Conservation (phyloP, 345 rosid genomes). For the Hirschfeldia incana region DNA sequence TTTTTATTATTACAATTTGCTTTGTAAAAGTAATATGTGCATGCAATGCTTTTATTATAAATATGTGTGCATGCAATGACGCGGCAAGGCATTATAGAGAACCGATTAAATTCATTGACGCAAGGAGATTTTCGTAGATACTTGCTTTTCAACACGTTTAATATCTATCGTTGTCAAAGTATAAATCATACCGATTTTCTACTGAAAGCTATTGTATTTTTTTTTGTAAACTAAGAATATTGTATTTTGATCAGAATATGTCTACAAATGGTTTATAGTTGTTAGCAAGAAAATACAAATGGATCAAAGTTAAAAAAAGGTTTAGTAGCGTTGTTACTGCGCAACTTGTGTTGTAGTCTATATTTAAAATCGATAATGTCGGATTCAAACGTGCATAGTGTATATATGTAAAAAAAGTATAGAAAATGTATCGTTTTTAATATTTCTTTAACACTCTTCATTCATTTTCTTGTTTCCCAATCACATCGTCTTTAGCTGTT, state of each 20-base stretch:
- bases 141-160: conserved; percentile 11
- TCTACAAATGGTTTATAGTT: neutral
- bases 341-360: neutral
- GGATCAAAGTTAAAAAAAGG: too few relatives aligned
- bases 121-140: conserved; percentile 12
- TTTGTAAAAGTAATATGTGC: conserved; percentile 3
- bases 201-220: too few relatives aligned
- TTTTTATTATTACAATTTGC: too few relatives aligned
- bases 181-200: neutral
- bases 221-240: too few relatives aligned
- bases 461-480: too few relatives aligned
- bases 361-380: neutral
- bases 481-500: too few relatives aligned
- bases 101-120: conserved; percentile 23
- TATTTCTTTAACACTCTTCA: too few relatives aligned
- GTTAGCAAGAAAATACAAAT: too few relatives aligned
- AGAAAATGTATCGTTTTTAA: too few relatives aligned
- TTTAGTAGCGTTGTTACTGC: too few relatives aligned
- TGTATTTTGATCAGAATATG: neutral
- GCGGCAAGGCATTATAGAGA: conserved; percentile 28
- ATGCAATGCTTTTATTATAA: neutral
- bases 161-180: conserved; percentile 14
- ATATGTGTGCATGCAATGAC: conserved; percentile 18
- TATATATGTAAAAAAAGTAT: too few relatives aligned
- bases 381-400: neutral